Percentiles rank a stretch among this genome's conserved stretches.
These are phyloP conservation scores for Erysimum cheiranthoides DNA, from an alignment of 345 rosid species.

Conservation along the genomic window DNA sequence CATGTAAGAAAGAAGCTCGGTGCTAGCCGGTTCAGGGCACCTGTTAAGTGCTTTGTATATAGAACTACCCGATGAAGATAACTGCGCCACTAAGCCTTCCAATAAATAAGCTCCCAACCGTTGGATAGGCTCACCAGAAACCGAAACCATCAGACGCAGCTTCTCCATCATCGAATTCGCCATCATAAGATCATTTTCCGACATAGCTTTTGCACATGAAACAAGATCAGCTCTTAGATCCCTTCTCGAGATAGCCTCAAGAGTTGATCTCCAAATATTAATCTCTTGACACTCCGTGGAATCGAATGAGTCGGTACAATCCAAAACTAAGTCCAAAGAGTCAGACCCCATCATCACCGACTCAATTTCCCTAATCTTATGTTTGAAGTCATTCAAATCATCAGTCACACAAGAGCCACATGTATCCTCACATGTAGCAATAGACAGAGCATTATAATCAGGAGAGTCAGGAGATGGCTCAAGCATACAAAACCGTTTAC, in stretches of 20 bases:
- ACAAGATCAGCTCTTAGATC: constrained; percentile 68
- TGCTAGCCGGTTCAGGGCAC: constrained; percentile 78
- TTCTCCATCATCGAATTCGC: constrained; percentile 73
- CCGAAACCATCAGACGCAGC: constrained; percentile 78
- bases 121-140: constrained; percentile 96
- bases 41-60: constrained; percentile 64
- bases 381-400: constrained; percentile 61
- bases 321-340: constrained; percentile 29
- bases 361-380: constrained; percentile 82
- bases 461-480: constrained; percentile 63
- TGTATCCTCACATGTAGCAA: constrained; percentile 57
- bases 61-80: constrained; percentile 83
- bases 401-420: constrained; percentile 84
- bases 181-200: constrained; percentile 69
- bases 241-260: constrained; percentile 58
- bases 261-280: constrained; percentile 56
- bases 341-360: constrained; percentile 89
- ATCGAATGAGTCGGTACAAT: constrained; percentile 36
- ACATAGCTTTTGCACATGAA: constrained; percentile 79
- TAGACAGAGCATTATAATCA: constrained; percentile 52
- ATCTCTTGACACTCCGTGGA: constrained; percentile 41
- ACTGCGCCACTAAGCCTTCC: constrained; percentile 90
- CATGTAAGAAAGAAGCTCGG: constrained; percentile 85
- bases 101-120: constrained; percentile 92
- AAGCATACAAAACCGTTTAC: constrained; percentile 59